Percentiles rank a stretch among this genome's conserved stretches.
Evolutionary conservation across 192 early-diverging fungal species (phyloP).

Genomic region (Backusella tuberculispora): DNA sequence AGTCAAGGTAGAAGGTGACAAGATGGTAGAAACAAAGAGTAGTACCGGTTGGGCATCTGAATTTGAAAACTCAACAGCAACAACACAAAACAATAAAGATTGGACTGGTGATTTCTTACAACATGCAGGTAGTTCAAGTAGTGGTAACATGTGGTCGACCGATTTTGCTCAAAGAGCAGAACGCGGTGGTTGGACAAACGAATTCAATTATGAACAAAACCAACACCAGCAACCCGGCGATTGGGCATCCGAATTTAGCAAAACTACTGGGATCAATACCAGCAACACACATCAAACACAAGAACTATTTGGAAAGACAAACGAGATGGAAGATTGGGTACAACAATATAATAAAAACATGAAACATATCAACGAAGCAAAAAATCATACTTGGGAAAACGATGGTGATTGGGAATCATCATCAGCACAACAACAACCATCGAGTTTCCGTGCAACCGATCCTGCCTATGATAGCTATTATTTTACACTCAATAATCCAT

Average conservation of each 20-base stretch:
- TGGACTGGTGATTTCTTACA: slow-evolving; percentile 40
- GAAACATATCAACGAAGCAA: slow-evolving; percentile 62
- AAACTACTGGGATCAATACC: not conserved
- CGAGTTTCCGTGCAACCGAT: slow-evolving; percentile 53
- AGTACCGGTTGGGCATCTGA: slow-evolving; percentile 40
- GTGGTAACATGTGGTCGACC: slow-evolving; percentile 39
- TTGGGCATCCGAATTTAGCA: slow-evolving; percentile 23
- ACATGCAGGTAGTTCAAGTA: not conserved
- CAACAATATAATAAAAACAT: slow-evolving; percentile 72
- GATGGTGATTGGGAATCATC: slow-evolving; percentile 63
- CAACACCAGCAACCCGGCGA: not conserved
- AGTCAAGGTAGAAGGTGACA: slow-evolving; percentile 86
- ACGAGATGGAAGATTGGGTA: slow-evolving; percentile 68
- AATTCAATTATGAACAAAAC: not conserved
- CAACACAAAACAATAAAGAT: not conserved
- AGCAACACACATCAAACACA: slow-evolving; percentile 41
- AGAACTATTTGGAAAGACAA: slow-evolving; percentile 54
- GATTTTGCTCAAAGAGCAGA: slow-evolving; percentile 34
- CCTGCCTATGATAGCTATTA: slow-evolving; percentile 66
- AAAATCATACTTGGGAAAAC: slow-evolving; percentile 72
- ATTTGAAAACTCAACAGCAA: slow-evolving; percentile 22
- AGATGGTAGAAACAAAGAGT: slow-evolving; percentile 69
- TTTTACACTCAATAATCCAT: slow-evolving; percentile 84
- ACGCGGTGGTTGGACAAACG: slow-evolving; percentile 31
- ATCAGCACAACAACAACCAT: no score